Evolutionary conservation across 768 basidiomycete species (phyloP), one percentile per base, ranked within the genome.

Genomic region (Pilatotrama ljubarskyi): DNA sequence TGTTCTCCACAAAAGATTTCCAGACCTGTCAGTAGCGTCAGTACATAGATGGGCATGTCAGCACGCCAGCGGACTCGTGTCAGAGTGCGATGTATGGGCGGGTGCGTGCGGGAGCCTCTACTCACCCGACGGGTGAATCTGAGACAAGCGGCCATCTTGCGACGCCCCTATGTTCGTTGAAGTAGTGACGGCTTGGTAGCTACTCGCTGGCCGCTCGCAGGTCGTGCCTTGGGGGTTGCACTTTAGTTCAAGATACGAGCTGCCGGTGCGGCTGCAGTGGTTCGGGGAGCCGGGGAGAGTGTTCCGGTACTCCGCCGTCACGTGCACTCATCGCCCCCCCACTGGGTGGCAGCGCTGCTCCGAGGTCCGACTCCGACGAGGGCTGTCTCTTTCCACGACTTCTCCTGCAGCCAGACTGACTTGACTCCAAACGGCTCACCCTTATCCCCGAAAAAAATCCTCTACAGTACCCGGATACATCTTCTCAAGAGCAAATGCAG

Each of bases 1-100:
- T 81, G 64, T 85, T 89, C 44, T 86, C 83, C 2, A 92, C 63
- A 68, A 93, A 93, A 5, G 88, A 90, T 68, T 84, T 82, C 91
- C 91, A 93, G 53, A 93, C 91, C 90, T 90, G 68, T 40, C 20
- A 37, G 20, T 15, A n/a, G n/a, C n/a, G n/a, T n/a, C n/a, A n/a
- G n/a, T n/a, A n/a, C n/a, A n/a, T n/a, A 9, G 44, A 68, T 8
- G 20, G 14, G 11, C 18, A 38, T 10, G 35, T 46, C 55, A 46
- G 62, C n/a, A 37, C 42, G 8, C 14, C 8, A 20, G 36, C 36
- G 37, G n/a, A 37, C n/a, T n/a, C n/a, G n/a, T 47, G 38, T 36
- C 24, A 54, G 43, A 6, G 20, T 2, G 35, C 42, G 40, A 2
- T 54, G 6, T 2, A 37, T 25, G 20, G 15, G n/a, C n/a, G n/a